Evolutionary conservation across 2,329 filamentous ascomycete species (phyloP).

Genomic region (Didymella glomerata): DNA sequence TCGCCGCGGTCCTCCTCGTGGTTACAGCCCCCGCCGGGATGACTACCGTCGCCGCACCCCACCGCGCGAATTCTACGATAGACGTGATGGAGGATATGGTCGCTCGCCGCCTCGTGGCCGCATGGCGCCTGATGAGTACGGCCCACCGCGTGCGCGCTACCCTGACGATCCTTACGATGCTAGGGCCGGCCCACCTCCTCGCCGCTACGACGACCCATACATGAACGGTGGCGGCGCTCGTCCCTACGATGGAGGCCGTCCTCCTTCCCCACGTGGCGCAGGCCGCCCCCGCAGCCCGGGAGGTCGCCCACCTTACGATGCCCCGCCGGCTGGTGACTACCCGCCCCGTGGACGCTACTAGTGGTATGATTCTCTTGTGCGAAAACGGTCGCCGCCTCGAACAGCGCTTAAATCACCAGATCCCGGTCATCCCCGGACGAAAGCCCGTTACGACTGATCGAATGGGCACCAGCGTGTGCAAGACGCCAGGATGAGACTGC

Average conservation of each 20-base stretch:
- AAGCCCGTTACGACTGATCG: slow-evolving; percentile 4
- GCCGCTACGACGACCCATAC: slow-evolving; percentile 67
- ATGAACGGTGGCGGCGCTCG: slow-evolving; percentile 66
- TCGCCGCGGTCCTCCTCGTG: slow-evolving; percentile 79
- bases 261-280: slow-evolving; percentile 52
- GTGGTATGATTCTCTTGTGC: slow-evolving; percentile 32
- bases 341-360: slow-evolving; percentile 49
- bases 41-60: slow-evolving; percentile 87
- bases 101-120: slow-evolving; percentile 73
- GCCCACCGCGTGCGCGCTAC: slow-evolving; percentile 68
- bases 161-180: slow-evolving; percentile 79
- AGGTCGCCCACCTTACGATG: slow-evolving; percentile 67
- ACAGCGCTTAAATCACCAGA: slow-evolving; percentile 21
- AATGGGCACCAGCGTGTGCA: slow-evolving; percentile 2
- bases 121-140: slow-evolving; percentile 75
- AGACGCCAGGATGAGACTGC: slow-evolving; percentile 9
- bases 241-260: slow-evolving; percentile 59
- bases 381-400: slow-evolving; percentile 8
- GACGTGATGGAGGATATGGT: slow-evolving; percentile 66
- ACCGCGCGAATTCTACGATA: slow-evolving; percentile 86
- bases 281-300: slow-evolving; percentile 58
- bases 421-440: slow-evolving; percentile 15
- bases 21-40: slow-evolving; percentile 83
- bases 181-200: slow-evolving; percentile 63
- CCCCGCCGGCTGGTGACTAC: slow-evolving; percentile 54